Base-by-base conservation (phyloP, 768 basidiomycete genomes). In the Pisolithus albus region DNA sequence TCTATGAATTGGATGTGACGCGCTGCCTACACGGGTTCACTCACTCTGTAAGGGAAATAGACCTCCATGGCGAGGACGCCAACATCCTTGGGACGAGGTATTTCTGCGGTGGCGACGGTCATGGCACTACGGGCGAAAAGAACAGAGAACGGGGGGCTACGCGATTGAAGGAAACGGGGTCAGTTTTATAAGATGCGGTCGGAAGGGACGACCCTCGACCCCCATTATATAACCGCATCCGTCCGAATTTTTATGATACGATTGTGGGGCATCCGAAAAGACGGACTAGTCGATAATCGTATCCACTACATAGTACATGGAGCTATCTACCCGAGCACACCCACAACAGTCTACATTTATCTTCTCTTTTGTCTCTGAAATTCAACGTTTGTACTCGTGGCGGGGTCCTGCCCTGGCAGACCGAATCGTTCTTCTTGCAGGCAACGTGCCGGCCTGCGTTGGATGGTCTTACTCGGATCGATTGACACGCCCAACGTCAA, bases 1-100 rank as follows among this genome's bases (percentile, higher is more conserved):
- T 23, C 34, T 21, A 50, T 61, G 44, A 60, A 62, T 21, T n/a
- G n/a, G 30, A 39, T 18, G 24, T 26, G 21, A 4, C 0, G 3
- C 3, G 26, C 16, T 50, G 21, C n/a, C 37, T 10, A 57, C 57
- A 53, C 47, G 59, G 26, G 51, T 47, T 38, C 42, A 74, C 86
- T 59, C 63, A 92, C 90, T 58, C 91, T 81, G 70, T 82, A 86
- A 49, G 92, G 94, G 74, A 95, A 94, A 78, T 96, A 98, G 69
- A 90, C 80, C 64, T 98, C 93, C 70, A 94, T 82, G 46, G 79
- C 92, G 57, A 94, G 87, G 69, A 98, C 83, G 64, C 94, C 94
- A 59, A 96, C 93, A 71, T 96, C 88, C 75, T 86, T 82, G 53
- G 94, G 92, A 60, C 92, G 88, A 50, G 70, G 66, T 2, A 65